Percentiles rank a stretch among this genome's conserved stretches.
phyloP scores from a whole-genome alignment of 2,329 filamentous ascomycete species.

The Chaetomiaceae sp. region DNA sequence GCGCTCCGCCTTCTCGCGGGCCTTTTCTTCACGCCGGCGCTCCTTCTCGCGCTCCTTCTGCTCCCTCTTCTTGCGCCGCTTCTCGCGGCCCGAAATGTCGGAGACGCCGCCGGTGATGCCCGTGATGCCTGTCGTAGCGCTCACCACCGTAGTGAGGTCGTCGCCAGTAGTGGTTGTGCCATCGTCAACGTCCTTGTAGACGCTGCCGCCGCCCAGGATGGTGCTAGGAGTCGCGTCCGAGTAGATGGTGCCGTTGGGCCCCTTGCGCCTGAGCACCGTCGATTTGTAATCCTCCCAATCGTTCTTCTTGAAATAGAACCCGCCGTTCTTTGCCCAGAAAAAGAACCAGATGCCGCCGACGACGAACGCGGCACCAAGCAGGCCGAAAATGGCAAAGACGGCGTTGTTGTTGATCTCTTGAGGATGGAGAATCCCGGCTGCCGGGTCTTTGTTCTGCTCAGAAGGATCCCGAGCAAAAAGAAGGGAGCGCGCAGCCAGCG shows the following conservation, averaged over 20 bases:
- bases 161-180: slow-evolving; percentile 36
- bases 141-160: slow-evolving; percentile 39
- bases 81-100: slow-evolving; percentile 52
- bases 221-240: slow-evolving; percentile 79
- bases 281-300: slow-evolving; percentile 99
- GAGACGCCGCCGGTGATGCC: slow-evolving; percentile 56
- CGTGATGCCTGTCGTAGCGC: slow-evolving; percentile 44
- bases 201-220: slow-evolving; percentile 79
- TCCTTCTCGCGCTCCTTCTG: slow-evolving; percentile 40
- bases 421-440: slow-evolving; percentile 48
- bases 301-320: slow-evolving; percentile 76
- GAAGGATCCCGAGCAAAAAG: slow-evolving; percentile 39
- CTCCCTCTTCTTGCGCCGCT: slow-evolving; percentile 47
- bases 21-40: slow-evolving; percentile 28
- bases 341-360: slow-evolving; percentile 89
- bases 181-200: slow-evolving; percentile 68
- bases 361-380: slow-evolving; percentile 75
- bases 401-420: slow-evolving; percentile 60
- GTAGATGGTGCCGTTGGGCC: slow-evolving; percentile 82
- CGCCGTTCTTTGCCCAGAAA: slow-evolving; percentile 95
- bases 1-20: slow-evolving; percentile 43
- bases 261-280: slow-evolving; percentile 82
- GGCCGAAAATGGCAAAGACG: slow-evolving; percentile 79
- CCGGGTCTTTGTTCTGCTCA: slow-evolving; percentile 37
- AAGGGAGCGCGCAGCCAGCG: slow-evolving; percentile 41